phyloP scores from a whole-genome alignment of 352 stramenopile species.

The Phytophthora litchii region DNA sequence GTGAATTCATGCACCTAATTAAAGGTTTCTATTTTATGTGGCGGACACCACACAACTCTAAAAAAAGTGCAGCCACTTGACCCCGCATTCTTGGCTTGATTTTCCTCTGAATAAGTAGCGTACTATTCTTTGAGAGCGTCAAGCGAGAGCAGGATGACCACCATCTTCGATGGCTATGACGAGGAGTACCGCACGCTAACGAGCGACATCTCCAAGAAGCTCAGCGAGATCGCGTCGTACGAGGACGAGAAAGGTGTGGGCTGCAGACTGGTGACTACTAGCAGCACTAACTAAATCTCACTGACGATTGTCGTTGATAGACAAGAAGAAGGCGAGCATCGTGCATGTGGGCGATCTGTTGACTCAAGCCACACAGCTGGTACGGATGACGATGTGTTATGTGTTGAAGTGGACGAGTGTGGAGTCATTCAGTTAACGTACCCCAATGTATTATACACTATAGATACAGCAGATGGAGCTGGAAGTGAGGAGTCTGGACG shows the following conservation, averaged over 20 bases:
- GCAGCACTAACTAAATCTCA: too few relatives aligned
- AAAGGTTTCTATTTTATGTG: neutral
- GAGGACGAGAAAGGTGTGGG: slow-evolving; percentile 76
- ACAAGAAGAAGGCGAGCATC: slow-evolving; percentile 89
- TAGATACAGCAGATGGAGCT: slow-evolving; percentile 91
- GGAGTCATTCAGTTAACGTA: neutral
- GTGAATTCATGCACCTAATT: slow-evolving; percentile 1
- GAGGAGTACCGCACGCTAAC: slow-evolving; percentile 87
- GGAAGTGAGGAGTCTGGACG: slow-evolving; percentile 84
- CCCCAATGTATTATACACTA: neutral
- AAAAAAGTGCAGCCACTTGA: slow-evolving; percentile 25
- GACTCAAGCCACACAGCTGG: slow-evolving; percentile 83
- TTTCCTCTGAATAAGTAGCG: slow-evolving; percentile 11
- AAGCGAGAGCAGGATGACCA: slow-evolving; percentile 65
- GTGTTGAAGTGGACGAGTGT: neutral
- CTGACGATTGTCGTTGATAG: too few relatives aligned
- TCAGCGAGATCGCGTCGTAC: slow-evolving; percentile 87
- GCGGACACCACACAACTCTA: slow-evolving; percentile 20
- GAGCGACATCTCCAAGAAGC: slow-evolving; percentile 89
- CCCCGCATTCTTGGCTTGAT: slow-evolving; percentile 31
- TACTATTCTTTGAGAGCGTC: neutral
- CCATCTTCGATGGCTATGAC: slow-evolving; percentile 90
- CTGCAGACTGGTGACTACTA: too few relatives aligned
- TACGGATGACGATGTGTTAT: slow-evolving; percentile 24
- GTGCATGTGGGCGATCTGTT: slow-evolving; percentile 78